Base-by-base conservation (phyloP, 306 rosid species). In the Sphenostylis stenocarpa region DNA sequence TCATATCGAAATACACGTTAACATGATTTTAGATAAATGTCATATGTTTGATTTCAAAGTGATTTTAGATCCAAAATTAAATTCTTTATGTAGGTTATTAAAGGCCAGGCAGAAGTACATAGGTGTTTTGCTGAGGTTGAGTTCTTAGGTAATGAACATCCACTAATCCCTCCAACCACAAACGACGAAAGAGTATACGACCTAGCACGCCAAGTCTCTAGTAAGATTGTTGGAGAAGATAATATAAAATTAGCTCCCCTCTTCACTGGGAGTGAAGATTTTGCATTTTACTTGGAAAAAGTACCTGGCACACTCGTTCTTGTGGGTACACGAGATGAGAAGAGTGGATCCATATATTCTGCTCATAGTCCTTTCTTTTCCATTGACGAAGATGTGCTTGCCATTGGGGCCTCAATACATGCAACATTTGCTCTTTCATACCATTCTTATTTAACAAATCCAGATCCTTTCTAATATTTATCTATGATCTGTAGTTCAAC, bases 231-330 rank as follows among this genome's bases (percentile, higher is more conserved):
- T 6, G 98, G 98, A 57, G 84, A 88, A 70, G 90, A 88, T 36
- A 90, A 91, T 45, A 73, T 76, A 34, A 11, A 44, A 67, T 19
- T 91, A 57, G 86, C 96, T 11, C 92, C 89, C 3, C 28, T 28
- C 67, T 74, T 85, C 80, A 91, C 90, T 72, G 98, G 91, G 19
- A 94, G 98, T 81, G 98, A 94, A 81, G 98, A 94, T 87, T 94
- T 94, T 77, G 93, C 98, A 36, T 91, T 90, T 85, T 94, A 78
- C 87, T 67, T 84, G 76, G 97, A 90, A 1, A 85, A 87, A 55
- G 96, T 94, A 48, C 92, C 96, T 3, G 97, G 98, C 6, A 19
- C 94, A 29, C 87, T 90, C 80, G 7, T 94, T 29, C 78, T 94
- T 45, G 23, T 94, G 21, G 97, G 98, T 26, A 78, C 66, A 1